phyloP scores from a whole-genome alignment of 495 filamentous ascomycete genomes.

The Aspergillus hancockii region DNA sequence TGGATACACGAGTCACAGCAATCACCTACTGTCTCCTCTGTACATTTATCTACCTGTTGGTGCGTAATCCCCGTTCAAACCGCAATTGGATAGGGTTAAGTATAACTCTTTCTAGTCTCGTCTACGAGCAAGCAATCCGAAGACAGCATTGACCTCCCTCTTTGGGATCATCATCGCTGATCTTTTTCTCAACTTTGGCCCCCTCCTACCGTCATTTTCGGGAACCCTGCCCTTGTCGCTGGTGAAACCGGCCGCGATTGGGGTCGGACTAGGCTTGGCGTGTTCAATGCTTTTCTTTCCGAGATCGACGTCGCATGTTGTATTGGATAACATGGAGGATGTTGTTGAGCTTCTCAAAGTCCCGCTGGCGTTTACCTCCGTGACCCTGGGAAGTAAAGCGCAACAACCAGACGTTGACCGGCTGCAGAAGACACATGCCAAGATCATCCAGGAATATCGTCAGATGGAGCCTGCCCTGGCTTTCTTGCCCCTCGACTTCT shows the following conservation, averaged over 20 bases:
- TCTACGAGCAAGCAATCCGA: constrained; percentile 41
- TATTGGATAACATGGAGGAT: constrained; percentile 37
- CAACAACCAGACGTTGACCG: constrained; percentile 13
- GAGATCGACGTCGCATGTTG: constrained; percentile 38
- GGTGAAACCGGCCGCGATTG: constrained; percentile 38
- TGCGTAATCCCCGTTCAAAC: constrained; percentile 7
- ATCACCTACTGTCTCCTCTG: constrained; percentile 39
- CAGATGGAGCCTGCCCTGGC: constrained; percentile 24
- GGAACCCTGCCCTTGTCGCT: constrained; percentile 39
- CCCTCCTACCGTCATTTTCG: constrained; percentile 38
- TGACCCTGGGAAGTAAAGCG: constrained; percentile 3
- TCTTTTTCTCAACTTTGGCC: constrained; percentile 34
- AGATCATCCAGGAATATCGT: constrained; percentile 18
- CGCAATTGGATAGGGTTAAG: not conserved
- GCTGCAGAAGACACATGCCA: constrained; percentile 15
- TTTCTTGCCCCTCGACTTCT: constrained; percentile 31
- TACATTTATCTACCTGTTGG: constrained; percentile 40
- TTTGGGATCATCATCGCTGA: constrained; percentile 44
- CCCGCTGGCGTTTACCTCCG: constrained; percentile 23
- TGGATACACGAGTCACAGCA: constrained; percentile 41
- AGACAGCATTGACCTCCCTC: constrained; percentile 32
- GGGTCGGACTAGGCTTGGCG: constrained; percentile 39
- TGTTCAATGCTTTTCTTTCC: constrained; percentile 43
- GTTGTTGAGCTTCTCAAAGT: constrained; percentile 31
- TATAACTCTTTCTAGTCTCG: constrained; percentile 26